Conservation (phyloP, 495 filamentous ascomycete genomes). For the Collariella sp. region DNA sequence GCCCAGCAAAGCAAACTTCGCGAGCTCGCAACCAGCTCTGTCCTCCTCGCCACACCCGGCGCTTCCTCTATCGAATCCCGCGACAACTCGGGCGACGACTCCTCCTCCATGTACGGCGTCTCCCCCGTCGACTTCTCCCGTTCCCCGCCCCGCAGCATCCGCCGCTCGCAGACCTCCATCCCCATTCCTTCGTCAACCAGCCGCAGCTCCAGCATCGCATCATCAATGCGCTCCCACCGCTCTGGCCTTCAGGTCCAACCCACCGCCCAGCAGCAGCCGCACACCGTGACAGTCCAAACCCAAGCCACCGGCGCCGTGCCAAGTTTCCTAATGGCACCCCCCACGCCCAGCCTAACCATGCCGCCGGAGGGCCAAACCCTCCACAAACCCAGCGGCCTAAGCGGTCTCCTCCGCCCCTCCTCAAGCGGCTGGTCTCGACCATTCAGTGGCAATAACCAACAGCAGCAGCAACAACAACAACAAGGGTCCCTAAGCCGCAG, state of each 20-base stretch:
- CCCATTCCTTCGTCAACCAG: conserved; percentile 32
- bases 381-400: not conserved
- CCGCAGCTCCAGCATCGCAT: conserved; percentile 40
- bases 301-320: conserved; percentile 24
- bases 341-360: conserved; percentile 23
- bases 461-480: not conserved
- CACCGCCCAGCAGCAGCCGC: not conserved
- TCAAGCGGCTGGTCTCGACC: conserved; percentile 25
- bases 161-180: conserved; percentile 33
- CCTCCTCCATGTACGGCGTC: conserved; percentile 36
- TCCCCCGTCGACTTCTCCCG: conserved; percentile 44
- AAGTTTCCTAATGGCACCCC: conserved; percentile 34
- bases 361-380: conserved; percentile 7
- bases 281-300: conserved; percentile 16
- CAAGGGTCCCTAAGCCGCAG: not conserved
- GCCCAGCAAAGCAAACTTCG: conserved; percentile 70
- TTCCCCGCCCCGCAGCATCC: conserved; percentile 39
- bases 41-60: conserved; percentile 37
- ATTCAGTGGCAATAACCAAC: conserved; percentile 13
- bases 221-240: conserved; percentile 32
- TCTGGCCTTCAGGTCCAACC: conserved; percentile 6
- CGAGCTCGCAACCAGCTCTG: conserved; percentile 62
- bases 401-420: conserved; percentile 18
- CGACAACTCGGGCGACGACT: conserved; percentile 44
- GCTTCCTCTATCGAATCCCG: conserved; percentile 24